Evolutionary conservation across 768 basidiomycete genomes (phyloP), one percentile per base, ranked within the genome.

Genomic region (Hortiboletus flavorubellus): DNA sequence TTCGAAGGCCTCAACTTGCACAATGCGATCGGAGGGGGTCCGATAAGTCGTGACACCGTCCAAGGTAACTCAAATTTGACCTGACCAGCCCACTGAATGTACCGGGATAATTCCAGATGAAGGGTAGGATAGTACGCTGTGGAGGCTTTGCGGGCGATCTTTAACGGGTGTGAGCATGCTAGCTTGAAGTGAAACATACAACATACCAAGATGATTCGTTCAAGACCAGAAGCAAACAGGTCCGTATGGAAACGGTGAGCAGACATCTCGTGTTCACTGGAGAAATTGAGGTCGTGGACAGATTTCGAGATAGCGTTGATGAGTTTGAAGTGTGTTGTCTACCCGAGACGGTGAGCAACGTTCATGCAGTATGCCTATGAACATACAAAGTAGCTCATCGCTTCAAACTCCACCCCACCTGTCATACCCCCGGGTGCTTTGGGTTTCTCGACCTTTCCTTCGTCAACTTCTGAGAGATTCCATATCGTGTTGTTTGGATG

Each of bases 391-490:
- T 98, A 98, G 15, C 82, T 81, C 86, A 98, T 96, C 5, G 96
- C 96, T 73, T 99, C 97, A 66, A 87, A 95, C 67, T 99, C 97
- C 12, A 99, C 97, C 6, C 97, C 97, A 7, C 96, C 97, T 0
- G 97, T 98, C 86, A 98, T 98, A 15, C 97, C 96, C 6, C 94
- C 93, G 3, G 97, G 97, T 12, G 97, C 96, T 53, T 89, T 80
- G 14, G 93, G 93, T 65, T 86, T 89, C 72, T 97, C 95, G 5
- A 93, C 92, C 56, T 83, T 82, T 2, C 75, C 81, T 66, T 93
- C 88, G 67, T 98, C 92, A 2, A 91, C 87, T 62, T 96, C 89
- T 8, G 78, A 70, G 18, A 97, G 73, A 18, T 85, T 77, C 96
- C 96, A 98, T 48, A 98, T 85, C 0, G 86, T 85, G 62, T 98